phyloP scores from a whole-genome alignment of 345 rosid genomes.

The Luvunga scandens region DNA sequence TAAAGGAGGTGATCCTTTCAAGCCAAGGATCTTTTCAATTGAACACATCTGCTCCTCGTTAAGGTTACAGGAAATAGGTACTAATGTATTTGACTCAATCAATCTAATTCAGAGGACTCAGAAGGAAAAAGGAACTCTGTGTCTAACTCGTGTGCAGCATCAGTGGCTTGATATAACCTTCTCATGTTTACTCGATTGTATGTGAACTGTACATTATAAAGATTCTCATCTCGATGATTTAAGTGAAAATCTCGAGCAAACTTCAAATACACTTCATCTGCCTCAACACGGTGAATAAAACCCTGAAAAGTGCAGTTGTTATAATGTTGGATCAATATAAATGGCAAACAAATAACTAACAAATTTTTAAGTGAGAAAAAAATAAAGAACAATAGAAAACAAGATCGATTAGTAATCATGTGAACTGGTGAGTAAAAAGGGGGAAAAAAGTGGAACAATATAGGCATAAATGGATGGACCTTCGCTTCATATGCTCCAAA shows the following conservation, averaged over 20 bases:
- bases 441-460: not conserved
- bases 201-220: constrained; percentile 68
- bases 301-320: constrained; percentile 50
- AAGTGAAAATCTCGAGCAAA: constrained; percentile 57
- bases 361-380: not conserved
- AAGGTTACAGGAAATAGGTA: constrained; percentile 56
- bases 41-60: constrained; percentile 80
- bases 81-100: constrained; percentile 45
- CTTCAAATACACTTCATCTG: constrained; percentile 75
- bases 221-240: constrained; percentile 40
- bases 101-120: constrained; percentile 35
- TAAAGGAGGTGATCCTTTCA: constrained; percentile 87
- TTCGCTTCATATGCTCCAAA: not conserved
- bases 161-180: constrained; percentile 73
- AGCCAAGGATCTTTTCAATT: constrained; percentile 72
- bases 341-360: not conserved
- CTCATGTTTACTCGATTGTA: constrained; percentile 68
- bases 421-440: not conserved
- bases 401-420: not conserved
- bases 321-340: not conserved
- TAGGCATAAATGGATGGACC: not conserved
- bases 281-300: constrained; percentile 71
- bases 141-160: constrained; percentile 53
- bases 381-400: not conserved
- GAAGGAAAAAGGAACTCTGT: constrained; percentile 63